phyloP scores from a whole-genome alignment of 495 filamentous ascomycete species.

The Astrothelium macrocarpum region DNA sequence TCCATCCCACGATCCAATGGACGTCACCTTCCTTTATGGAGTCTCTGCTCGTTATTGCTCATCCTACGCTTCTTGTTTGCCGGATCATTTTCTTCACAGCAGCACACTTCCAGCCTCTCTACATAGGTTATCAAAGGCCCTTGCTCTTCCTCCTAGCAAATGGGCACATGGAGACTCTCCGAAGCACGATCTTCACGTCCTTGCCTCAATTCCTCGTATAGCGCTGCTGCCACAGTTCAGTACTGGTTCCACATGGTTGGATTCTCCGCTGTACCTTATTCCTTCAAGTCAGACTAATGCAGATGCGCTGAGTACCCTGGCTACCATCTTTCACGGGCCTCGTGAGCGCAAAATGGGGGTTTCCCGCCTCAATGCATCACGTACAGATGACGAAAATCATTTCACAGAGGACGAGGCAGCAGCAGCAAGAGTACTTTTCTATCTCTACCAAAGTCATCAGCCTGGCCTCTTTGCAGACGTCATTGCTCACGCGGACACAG shows the following conservation, averaged over 20 bases:
- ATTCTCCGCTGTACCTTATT: slow-evolving; percentile 41
- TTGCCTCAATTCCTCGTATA: slow-evolving; percentile 49
- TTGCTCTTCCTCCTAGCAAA: slow-evolving; percentile 37
- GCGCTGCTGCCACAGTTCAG: slow-evolving; percentile 40
- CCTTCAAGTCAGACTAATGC: slow-evolving; percentile 42
- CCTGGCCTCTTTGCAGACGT: slow-evolving; percentile 44
- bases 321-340: slow-evolving; percentile 48
- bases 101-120: slow-evolving; percentile 13
- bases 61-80: slow-evolving; percentile 46
- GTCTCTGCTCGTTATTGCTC: slow-evolving; percentile 49
- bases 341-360: slow-evolving; percentile 14
- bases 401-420: slow-evolving; percentile 39
- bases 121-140: slow-evolving; percentile 19
- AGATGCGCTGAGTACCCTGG: slow-evolving; percentile 46
- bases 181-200: slow-evolving; percentile 45
- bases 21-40: slow-evolving; percentile 43
- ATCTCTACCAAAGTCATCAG: slow-evolving; percentile 42
- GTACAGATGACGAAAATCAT: slow-evolving; percentile 24
- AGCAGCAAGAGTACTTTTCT: slow-evolving; percentile 50
- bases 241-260: slow-evolving; percentile 24
- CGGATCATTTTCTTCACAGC: slow-evolving; percentile 44
- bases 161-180: slow-evolving; percentile 45
- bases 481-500: slow-evolving; percentile 44
- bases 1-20: slow-evolving; percentile 39
- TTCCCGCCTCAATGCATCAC: slow-evolving; percentile 32